Evolutionary conservation across 164 flowering plant species (phyloP).

Genomic region (Dillenia turbinata): DNA sequence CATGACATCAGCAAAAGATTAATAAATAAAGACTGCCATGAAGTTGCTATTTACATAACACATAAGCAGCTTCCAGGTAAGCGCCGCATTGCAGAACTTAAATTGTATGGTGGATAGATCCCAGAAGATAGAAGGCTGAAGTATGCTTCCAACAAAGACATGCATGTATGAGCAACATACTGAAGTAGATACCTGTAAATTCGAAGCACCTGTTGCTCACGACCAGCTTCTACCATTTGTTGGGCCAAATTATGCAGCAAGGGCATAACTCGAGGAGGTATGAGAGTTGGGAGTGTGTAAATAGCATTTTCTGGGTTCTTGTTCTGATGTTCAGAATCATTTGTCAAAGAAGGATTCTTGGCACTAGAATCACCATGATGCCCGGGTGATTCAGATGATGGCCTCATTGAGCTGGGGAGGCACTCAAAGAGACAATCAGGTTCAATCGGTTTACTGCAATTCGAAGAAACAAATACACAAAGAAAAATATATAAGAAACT

Average conservation of each 20-base stretch:
- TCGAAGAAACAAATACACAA: no score
- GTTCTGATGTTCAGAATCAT: slow-evolving; percentile 39
- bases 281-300: slow-evolving; percentile 75
- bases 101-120: no score
- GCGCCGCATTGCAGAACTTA: no score
- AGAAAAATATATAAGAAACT: no score
- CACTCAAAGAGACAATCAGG: slow-evolving; percentile 92
- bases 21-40: no score
- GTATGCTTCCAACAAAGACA: no score
- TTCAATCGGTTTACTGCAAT: slow-evolving; percentile 43
- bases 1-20: no score
- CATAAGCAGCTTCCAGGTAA: no score
- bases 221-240: slow-evolving; percentile 84
- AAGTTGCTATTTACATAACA: no score
- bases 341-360: slow-evolving; percentile 24
- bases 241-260: slow-evolving; percentile 79
- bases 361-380: slow-evolving; percentile 35
- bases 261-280: slow-evolving; percentile 84
- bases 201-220: slow-evolving; percentile 62
- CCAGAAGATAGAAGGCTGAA: no score
- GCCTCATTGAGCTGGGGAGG: slow-evolving; percentile 76
- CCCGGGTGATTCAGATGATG: slow-evolving; percentile 66
- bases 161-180: no score
- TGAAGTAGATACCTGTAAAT: slow-evolving; percentile 53
- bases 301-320: slow-evolving; percentile 47